Evolutionary conservation across 768 basidiomycete species (phyloP), one percentile per base, ranked within the genome.

Genomic region (Boletus rufocinnamomeus): DNA sequence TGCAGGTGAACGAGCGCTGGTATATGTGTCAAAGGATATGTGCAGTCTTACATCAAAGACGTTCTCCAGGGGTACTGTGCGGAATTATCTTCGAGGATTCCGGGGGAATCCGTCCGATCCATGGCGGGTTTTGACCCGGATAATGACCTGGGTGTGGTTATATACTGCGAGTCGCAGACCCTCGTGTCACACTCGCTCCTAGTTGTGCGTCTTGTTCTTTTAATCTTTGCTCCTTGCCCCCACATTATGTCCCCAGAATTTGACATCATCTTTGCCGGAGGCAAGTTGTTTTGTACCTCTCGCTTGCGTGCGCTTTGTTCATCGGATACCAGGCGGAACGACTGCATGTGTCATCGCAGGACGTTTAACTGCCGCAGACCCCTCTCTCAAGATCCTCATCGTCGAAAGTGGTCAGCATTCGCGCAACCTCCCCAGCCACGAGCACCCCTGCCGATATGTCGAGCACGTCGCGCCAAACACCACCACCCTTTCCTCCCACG

Each of bases 221-320:
- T 4, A 19, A 6, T 6, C 4, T 43, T 11, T 27, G 11, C 30
- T 21, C 21, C 32, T 23, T 17, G 32, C 3, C 23, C 23, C 16
- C 2, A 14, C 11, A 32, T 7, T 1, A 61, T 66, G 62, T 43
- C 62, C 3, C 19, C 52, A 21, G 49, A 37, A 8, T 80, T 78
- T 61, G 84, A 85, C 54, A 78, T 86, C 32, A 78, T 86, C 56
- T 81, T 86, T 62, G 84, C 81, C 6, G 85, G 85, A 61, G 85
- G 84, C 79, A 7, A 32, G 68, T 53, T 25, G 8, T 35, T 41
- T 19, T 28, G 5, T 35, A 3, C 8, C 14, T 40, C 6, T 27
- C 10, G 38, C 21, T 35, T 16, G 8, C 1, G 5, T 16, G n/a
- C 6, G 0, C 44, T 21, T 50, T 52, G n/a, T n/a, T 9, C 10